Evolutionary conservation across 129 eudicot genomes (phyloP).

Genomic region (Calendula officinalis): DNA sequence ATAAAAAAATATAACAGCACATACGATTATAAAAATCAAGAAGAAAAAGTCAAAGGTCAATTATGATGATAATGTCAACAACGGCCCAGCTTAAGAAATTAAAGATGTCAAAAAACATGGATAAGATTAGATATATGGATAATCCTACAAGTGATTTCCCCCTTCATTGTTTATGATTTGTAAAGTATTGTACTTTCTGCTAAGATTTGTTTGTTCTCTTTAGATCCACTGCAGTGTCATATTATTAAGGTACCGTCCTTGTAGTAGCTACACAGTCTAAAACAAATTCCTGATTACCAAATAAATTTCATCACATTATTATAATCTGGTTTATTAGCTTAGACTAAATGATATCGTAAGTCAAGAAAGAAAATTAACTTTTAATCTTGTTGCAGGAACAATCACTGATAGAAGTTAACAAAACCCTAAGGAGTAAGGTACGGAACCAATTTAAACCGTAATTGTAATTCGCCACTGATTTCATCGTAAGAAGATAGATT

Average conservation of each 20-base stretch:
- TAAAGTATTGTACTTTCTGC: neutral
- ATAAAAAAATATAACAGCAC: too few relatives aligned
- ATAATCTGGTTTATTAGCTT: neutral
- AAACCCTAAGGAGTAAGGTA: slow-evolving; percentile 42
- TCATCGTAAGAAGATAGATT: too few relatives aligned
- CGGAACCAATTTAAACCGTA: slow-evolving; percentile 8
- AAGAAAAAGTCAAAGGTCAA: too few relatives aligned
- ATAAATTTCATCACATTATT: slow-evolving; percentile 17
- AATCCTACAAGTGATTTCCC: neutral
- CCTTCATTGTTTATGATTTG: neutral
- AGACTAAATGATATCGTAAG: too few relatives aligned
- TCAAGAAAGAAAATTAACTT: slow-evolving; percentile 1
- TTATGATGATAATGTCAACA: too few relatives aligned
- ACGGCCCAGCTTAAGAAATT: too few relatives aligned
- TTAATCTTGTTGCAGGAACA: slow-evolving; percentile 35
- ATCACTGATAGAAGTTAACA: slow-evolving; percentile 41
- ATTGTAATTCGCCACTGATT: neutral
- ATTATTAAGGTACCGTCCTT: slow-evolving; percentile 4
- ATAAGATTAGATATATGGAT: neutral
- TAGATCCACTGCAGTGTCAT: slow-evolving; percentile 13
- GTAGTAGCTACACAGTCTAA: slow-evolving; percentile 9
- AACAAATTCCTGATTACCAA: slow-evolving; percentile 5
- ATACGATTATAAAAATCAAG: too few relatives aligned
- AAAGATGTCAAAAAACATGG: too few relatives aligned
- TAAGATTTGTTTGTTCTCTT: slow-evolving; percentile 10